Evolutionary conservation across 306 rosid species (phyloP), one percentile per base, ranked within the genome.

Genomic region (Prosopis cineraria): DNA sequence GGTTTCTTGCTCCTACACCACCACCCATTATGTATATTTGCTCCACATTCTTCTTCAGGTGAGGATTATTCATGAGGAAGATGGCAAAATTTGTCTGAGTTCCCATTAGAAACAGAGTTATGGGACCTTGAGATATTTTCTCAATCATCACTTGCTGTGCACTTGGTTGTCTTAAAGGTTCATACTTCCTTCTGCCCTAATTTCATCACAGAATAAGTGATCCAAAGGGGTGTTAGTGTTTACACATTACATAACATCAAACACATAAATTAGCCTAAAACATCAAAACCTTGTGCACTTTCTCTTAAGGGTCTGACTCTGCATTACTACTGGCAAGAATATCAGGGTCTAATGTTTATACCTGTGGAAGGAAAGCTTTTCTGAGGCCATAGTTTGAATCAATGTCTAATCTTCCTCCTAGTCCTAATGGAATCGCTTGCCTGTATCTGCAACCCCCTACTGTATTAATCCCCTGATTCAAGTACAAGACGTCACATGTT

Each of bases 1-100:
- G 97, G 68, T 91, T 92, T 75, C 91, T 85, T 20, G 99, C 82
- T 44, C 93, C 88, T 72, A 95, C 93, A 62, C 96, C 97, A 0
- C 99, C 99, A 30, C 98, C 99, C 99, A 95, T 93, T 30, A 88
- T 84, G 70, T 87, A 95, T 33, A 95, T 86, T 79, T 90, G 99
- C 79, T 91, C 88, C 43, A 95, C 81, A 74, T 91, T 93, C 80
- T 87, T 89, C 90, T 88, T 93, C 10, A 93, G 82, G n/a, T 87
- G 87, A 39, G 97, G 99, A 47, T 93, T 86, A 24, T 60, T 91
- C 98, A 95, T 91, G 4, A 95, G 90, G 63, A 95, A 95, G n/a
- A 95, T 74, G 63, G 81, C 99, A 33, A 95, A 66, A 72, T 95
- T 95, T 53, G 99, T 95, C 33, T 93, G 97, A 44, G 85, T 83